Evolutionary conservation across 1,139 yeast species (phyloP), one percentile per base, ranked within the genome.

Genomic region (Yamadazyma pseudoaaseri): DNA sequence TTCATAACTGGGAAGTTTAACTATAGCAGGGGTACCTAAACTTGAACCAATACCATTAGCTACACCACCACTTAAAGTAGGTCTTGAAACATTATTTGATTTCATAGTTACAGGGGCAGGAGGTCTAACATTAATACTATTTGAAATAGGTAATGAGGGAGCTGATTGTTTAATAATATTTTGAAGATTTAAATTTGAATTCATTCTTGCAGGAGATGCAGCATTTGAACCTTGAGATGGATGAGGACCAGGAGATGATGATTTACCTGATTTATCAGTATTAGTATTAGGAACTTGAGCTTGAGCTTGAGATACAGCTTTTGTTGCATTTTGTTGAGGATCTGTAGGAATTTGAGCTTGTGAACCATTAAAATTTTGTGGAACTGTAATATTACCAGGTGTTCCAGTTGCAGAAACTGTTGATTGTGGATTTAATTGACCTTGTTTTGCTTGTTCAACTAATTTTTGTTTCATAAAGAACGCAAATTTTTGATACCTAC

Each of bases 61-160:
- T 32, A 79, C 75, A n/a, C 97, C 97, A 30, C 94, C 94, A 17
- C 89, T 73, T 34, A 89, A 64, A 2, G 95, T 81, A 5, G 97
- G 95, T 40, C 97, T 73, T 36, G 77, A 74, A 36, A 62, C 65
- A 18, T 59, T 60, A 33, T 44, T 50, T 1, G 60, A 77, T 39
- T 79, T 76, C 39, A 80, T 69, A 1, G 79, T 60, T 1, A 80
- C 80, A 0, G 94, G 79, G 4, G 70, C 68, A 2, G 86, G 81
- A 6, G 80, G 75, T 38, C 76, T 73, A 6, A 86, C 80, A 30
- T 81, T 76, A 26, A 90, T 66, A 15, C 75, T 78, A 31, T 72
- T 73, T 1, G 95, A 80, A 26, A 89, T 81, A 1, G 92, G 87
- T 36, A 86, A 69, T 4, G 85, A 73, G 1, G 92, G 85, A 9